These are phyloP conservation scores for Periconia sp. DNA, from an alignment of 2,329 filamentous ascomycete species.

Conservation along the genomic window DNA sequence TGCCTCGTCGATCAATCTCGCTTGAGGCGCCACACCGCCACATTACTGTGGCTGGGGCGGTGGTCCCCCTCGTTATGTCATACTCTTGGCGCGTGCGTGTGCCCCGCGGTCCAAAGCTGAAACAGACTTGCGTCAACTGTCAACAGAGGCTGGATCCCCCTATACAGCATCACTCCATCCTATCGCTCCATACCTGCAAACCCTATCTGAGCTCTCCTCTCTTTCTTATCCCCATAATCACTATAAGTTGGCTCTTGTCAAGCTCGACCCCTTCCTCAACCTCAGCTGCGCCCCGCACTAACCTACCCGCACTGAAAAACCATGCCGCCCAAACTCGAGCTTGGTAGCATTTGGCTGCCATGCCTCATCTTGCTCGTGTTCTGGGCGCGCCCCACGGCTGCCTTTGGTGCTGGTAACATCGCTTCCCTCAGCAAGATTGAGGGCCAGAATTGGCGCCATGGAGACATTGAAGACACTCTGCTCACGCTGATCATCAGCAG, in stretches of 20 bases:
- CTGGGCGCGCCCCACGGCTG: constrained; percentile 71
- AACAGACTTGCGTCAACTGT: constrained; percentile 17
- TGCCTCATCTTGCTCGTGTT: constrained; percentile 63
- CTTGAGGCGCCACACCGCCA: not conserved
- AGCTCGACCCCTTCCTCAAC: too few relatives aligned
- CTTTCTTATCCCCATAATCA: not conserved
- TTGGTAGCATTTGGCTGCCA: constrained; percentile 45
- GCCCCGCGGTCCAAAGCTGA: constrained; percentile 15
- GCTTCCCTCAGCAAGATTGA: constrained; percentile 80
- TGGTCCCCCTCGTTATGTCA: constrained; percentile 11
- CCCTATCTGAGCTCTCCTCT: not conserved
- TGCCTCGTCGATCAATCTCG: not conserved
- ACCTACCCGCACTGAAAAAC: too few relatives aligned
- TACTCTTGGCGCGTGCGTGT: constrained; percentile 1
- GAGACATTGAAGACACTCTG: constrained; percentile 89
- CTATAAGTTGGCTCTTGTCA: too few relatives aligned
- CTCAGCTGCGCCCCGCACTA: too few relatives aligned
- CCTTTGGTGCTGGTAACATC: constrained; percentile 90
- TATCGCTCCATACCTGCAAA: not conserved
- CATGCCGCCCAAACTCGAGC: constrained; percentile 34
- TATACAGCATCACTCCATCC: constrained; percentile 4
- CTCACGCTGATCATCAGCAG: constrained; percentile 72
- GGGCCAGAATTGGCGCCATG: constrained; percentile 73
- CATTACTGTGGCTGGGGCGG: not conserved
- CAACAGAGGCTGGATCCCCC: constrained; percentile 6